Percentiles rank a stretch among this genome's conserved stretches.
Evolutionary conservation across 2,329 filamentous ascomycete species (phyloP).

Genomic region (Fusarium kyushuense): DNA sequence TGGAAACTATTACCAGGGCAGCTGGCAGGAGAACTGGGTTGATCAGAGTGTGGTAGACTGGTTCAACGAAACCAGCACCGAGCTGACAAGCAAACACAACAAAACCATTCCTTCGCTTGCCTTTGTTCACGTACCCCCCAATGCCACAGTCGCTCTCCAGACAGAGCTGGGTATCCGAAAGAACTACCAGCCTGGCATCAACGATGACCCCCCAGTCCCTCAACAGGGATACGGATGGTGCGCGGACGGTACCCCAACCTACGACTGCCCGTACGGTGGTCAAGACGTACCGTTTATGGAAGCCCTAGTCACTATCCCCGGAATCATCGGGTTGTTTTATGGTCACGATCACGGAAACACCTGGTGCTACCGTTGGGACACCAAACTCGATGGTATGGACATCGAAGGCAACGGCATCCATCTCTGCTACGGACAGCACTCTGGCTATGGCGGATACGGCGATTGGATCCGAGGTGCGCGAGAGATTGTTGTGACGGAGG

Average conservation of each 20-base stretch:
- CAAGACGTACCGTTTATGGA: slow-evolving; percentile 73
- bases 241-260: slow-evolving; percentile 51
- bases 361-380: slow-evolving; percentile 67
- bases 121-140: slow-evolving; percentile 63
- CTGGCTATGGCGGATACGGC: slow-evolving; percentile 78
- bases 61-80: slow-evolving; percentile 54
- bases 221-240: slow-evolving; percentile 61
- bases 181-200: slow-evolving; percentile 58
- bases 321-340: slow-evolving; percentile 69
- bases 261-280: slow-evolving; percentile 57
- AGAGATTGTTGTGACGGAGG: slow-evolving; percentile 63
- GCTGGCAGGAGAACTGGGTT: slow-evolving; percentile 58
- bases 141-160: slow-evolving; percentile 57
- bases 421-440: slow-evolving; percentile 72
- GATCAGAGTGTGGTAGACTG: slow-evolving; percentile 59
- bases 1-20: slow-evolving; percentile 62
- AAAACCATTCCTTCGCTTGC: slow-evolving; percentile 59
- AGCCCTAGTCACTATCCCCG: slow-evolving; percentile 65
- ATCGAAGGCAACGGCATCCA: slow-evolving; percentile 59
- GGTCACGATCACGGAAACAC: slow-evolving; percentile 76
- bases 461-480: slow-evolving; percentile 71
- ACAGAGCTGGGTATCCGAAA: slow-evolving; percentile 52
- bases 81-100: slow-evolving; percentile 46
- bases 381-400: slow-evolving; percentile 51
- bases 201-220: slow-evolving; percentile 58